Conservation (phyloP, 2,329 filamentous ascomycete genomes). For the Cordyceps cicadae region DNA sequence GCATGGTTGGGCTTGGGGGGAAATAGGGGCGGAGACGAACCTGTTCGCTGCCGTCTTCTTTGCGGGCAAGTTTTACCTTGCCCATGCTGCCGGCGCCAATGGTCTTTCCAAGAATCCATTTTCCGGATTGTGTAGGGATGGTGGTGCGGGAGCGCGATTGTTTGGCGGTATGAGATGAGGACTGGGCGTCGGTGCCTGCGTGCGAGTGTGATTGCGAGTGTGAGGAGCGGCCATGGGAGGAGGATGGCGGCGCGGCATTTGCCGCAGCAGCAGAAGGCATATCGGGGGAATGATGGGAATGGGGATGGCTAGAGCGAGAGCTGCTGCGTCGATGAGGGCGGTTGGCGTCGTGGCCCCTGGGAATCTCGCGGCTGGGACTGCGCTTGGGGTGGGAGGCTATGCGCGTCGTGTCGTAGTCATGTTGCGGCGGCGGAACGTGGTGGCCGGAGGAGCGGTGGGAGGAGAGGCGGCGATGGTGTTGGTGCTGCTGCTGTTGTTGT, state of each 20-base stretch:
- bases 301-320: constrained; percentile 37
- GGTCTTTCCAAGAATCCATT: constrained; percentile 93
- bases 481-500: constrained; percentile 31
- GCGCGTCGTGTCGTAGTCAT: constrained; percentile 67
- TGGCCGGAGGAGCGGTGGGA: constrained; percentile 33
- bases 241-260: constrained; percentile 42
- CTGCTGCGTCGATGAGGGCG: constrained; percentile 41
- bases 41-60: constrained; percentile 84
- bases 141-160: constrained; percentile 61
- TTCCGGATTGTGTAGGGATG: constrained; percentile 81
- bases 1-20: background rate
- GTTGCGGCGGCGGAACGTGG: constrained; percentile 39
- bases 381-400: constrained; percentile 55
- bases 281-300: constrained; percentile 25
- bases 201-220: constrained; percentile 24
- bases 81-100: constrained; percentile 98
- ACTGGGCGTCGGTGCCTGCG: constrained; percentile 28
- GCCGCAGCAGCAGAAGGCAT: constrained; percentile 45
- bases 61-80: constrained; percentile 92
- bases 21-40: constrained; percentile 37
- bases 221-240: constrained; percentile 35
- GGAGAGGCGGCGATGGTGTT: constrained; percentile 21
- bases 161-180: constrained; percentile 32
- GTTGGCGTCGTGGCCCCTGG: constrained; percentile 45
- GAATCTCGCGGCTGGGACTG: constrained; percentile 56